A percentile compares a stretch with the other conserved stretches of the same genome.
These are phyloP conservation scores for Bipolaris cookei DNA, from an alignment of 2,329 filamentous ascomycete genomes.

Conservation along the genomic window DNA sequence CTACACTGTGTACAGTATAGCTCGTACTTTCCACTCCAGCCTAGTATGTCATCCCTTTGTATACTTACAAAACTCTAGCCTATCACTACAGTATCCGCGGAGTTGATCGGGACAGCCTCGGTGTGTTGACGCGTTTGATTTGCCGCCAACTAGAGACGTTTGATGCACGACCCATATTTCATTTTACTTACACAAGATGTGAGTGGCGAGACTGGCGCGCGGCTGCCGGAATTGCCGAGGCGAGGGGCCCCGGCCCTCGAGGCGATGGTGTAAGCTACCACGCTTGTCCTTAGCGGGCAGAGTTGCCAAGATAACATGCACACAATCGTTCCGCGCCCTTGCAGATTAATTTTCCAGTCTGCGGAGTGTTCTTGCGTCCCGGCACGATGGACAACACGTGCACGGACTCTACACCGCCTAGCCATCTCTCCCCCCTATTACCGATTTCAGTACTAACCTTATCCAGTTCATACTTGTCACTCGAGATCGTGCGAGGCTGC, in stretches of 20 bases:
- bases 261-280: neutral
- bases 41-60: too few relatives aligned
- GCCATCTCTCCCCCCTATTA: too few relatives aligned
- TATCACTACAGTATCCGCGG: neutral
- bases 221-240: neutral
- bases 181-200: neutral
- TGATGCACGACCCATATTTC: neutral
- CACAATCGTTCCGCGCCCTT: neutral
- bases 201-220: neutral
- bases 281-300: neutral
- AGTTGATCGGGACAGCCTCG: neutral
- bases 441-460: too few relatives aligned
- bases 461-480: too few relatives aligned
- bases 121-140: neutral
- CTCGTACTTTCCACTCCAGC: too few relatives aligned
- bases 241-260: neutral
- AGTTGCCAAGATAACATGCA: neutral
- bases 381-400: neutral
- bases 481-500: neutral
- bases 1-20: too few relatives aligned
- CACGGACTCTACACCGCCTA: neutral
- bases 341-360: neutral
- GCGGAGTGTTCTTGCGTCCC: neutral
- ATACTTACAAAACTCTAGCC: too few relatives aligned
- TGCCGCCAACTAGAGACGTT: neutral